These are phyloP conservation scores for Dryas drummondii DNA, from an alignment of 306 rosid species.

Conservation along the genomic window DNA sequence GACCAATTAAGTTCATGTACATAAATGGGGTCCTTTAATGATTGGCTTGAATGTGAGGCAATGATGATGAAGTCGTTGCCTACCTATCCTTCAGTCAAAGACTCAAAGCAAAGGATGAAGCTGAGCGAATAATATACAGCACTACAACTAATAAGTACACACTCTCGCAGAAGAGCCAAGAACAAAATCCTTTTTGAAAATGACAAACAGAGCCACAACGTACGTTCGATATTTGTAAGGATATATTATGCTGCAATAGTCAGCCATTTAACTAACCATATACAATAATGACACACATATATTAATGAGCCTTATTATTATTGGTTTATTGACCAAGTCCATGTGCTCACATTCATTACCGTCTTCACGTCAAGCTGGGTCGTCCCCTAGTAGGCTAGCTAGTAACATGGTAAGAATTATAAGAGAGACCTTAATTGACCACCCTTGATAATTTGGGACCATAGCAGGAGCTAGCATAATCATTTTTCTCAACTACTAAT, in stretches of 20 bases:
- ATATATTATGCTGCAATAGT: not conserved
- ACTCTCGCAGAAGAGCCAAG: not conserved
- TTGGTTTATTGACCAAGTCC: conserved; percentile 1
- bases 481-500: not conserved
- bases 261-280: conserved; percentile 4
- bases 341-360: conserved; percentile 16
- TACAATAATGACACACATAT: not conserved
- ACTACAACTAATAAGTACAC: not conserved
- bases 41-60: not conserved
- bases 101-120: not conserved
- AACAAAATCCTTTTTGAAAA: conserved; percentile 18
- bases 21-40: not conserved
- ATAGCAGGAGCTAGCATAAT: too few relatives aligned
- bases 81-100: conserved; percentile 20
- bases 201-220: conserved; percentile 12
- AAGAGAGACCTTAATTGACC: not conserved
- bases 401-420: not conserved
- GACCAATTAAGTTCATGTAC: not conserved
- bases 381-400: not conserved
- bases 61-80: not conserved
- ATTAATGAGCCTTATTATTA: not conserved
- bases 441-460: too few relatives aligned
- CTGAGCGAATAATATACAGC: not conserved
- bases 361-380: not conserved
- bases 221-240: too few relatives aligned